Evolutionary conservation across 345 rosid genomes (phyloP).

Genomic region (Lepidium africanum): DNA sequence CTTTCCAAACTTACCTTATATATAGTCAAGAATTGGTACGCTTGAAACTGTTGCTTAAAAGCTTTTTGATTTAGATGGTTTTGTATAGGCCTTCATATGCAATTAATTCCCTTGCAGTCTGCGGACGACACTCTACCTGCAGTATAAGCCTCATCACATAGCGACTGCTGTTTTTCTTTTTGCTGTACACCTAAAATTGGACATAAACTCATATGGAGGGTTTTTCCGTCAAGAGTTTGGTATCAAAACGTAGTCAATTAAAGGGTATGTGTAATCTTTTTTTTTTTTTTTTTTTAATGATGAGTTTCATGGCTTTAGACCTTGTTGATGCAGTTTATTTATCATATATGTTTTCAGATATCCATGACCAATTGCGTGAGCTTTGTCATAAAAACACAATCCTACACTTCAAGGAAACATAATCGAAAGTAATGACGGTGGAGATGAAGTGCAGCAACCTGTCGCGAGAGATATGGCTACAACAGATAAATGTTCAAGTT

Average conservation of each 20-base stretch:
- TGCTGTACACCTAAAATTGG: constrained; percentile 67
- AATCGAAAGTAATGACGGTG: constrained; percentile 21
- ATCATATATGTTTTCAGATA: constrained; percentile 44
- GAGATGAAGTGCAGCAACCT: constrained; percentile 32
- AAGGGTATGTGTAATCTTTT: constrained; percentile 47
- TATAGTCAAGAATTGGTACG: constrained; percentile 98
- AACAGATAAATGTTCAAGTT: constrained; percentile 34
- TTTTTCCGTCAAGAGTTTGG: constrained; percentile 81
- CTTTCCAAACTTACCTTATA: constrained; percentile 98
- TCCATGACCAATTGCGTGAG: constrained; percentile 72
- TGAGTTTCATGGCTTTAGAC: not conserved
- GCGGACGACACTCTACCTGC: constrained; percentile 99
- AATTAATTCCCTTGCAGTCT: constrained; percentile 83
- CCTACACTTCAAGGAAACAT: too few relatives aligned
- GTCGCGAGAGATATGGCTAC: constrained; percentile 35
- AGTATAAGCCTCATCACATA: constrained; percentile 98
- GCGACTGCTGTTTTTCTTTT: constrained; percentile 99
- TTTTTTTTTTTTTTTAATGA: not conserved
- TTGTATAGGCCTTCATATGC: constrained; percentile 41
- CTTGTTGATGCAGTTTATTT: not conserved
- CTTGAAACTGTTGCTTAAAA: constrained; percentile 23
- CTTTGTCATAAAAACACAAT: constrained; percentile 37
- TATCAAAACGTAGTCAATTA: constrained; percentile 62
- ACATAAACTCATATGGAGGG: constrained; percentile 70
- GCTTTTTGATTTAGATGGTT: constrained; percentile 26